phyloP scores from a whole-genome alignment of 2,329 filamentous ascomycete species.

The Chaetomium strumarium region DNA sequence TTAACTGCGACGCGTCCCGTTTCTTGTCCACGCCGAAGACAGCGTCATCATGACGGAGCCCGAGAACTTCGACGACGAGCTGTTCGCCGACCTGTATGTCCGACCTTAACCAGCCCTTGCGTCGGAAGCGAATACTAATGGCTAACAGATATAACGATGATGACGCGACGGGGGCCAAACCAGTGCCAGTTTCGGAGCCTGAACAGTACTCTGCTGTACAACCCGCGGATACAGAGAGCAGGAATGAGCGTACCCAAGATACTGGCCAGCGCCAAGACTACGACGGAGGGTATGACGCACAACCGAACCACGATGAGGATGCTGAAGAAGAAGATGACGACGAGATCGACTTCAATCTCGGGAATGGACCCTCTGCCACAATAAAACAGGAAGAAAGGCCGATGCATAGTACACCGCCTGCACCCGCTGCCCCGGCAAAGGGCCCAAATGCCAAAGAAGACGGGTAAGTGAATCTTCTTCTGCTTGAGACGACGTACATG shows the following conservation, averaged over 20 bases:
- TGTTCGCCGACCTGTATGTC: slow-evolving; percentile 83
- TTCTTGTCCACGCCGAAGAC: not conserved
- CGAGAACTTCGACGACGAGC: slow-evolving; percentile 78
- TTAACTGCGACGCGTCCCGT: no score
- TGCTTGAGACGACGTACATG: slow-evolving; percentile 14
- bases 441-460: slow-evolving; percentile 79
- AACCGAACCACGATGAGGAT: slow-evolving; percentile 37
- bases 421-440: slow-evolving; percentile 31
- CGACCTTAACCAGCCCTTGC: not conserved
- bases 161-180: slow-evolving; percentile 44
- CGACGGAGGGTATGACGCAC: slow-evolving; percentile 33
- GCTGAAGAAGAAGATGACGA: slow-evolving; percentile 45
- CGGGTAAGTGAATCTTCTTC: slow-evolving; percentile 60
- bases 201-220: slow-evolving; percentile 25
- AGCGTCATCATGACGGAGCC: slow-evolving; percentile 60
- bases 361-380: slow-evolving; percentile 33
- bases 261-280: slow-evolving; percentile 27
- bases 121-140: slow-evolving; percentile 12
- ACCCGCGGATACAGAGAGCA: slow-evolving; percentile 26
- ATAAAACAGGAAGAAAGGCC: slow-evolving; percentile 24
- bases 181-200: slow-evolving; percentile 26
- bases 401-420: slow-evolving; percentile 27
- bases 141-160: slow-evolving; percentile 57
- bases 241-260: slow-evolving; percentile 26
- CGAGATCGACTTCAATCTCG: slow-evolving; percentile 49